Base-by-base conservation (phyloP, 305 asterid species). In the Rubia tinctorum region DNA sequence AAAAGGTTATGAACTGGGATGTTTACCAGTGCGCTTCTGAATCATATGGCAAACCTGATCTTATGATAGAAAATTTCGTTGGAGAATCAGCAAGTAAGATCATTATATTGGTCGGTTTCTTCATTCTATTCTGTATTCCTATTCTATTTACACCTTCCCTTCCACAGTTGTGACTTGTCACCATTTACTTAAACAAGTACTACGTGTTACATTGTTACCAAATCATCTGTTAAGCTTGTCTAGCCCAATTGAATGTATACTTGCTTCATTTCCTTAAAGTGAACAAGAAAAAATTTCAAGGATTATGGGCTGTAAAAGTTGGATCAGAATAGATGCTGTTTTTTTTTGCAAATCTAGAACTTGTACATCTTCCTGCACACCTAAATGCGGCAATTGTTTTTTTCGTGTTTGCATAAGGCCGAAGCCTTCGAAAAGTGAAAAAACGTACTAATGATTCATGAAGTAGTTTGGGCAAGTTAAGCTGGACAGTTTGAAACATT, bases 1-100 rank as follows among this genome's bases (percentile, higher is more conserved):
- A 78, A 70, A 83, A 83, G 81, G 81, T 65, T 55, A 74, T 78
- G 74, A 78, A 77, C 74, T 83, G 81, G 83, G 87, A 83, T 58
- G 75, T 75, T 73, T 76, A 78, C 47, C 62, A 71, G 11, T 78
- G 69, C 59, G 49, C 79, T 51, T 67, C 80, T 47, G 87, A 84
- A 74, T 71, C 84, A 34, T 75, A 74, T 66, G 55, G 65, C 74
- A 79, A 81, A 80, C 80, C 81, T 47, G 76, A 72, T 40, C 76
- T 63, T 64, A 53, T 79, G 85, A 76, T 79, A 45, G 85, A 81
- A 74, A 75, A 58, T 39, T 70, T 66, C 67, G 65, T 44, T 60
- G 69, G 73, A 81, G 80, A 79, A 66, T 79, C 86, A 66, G 80
- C 85, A 37, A 79, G 87, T 84, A 77, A 81, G 85, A 59, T 56